Base-by-base conservation (phyloP, 2,329 filamentous ascomycete species). In the Xylariaceae sp. region DNA sequence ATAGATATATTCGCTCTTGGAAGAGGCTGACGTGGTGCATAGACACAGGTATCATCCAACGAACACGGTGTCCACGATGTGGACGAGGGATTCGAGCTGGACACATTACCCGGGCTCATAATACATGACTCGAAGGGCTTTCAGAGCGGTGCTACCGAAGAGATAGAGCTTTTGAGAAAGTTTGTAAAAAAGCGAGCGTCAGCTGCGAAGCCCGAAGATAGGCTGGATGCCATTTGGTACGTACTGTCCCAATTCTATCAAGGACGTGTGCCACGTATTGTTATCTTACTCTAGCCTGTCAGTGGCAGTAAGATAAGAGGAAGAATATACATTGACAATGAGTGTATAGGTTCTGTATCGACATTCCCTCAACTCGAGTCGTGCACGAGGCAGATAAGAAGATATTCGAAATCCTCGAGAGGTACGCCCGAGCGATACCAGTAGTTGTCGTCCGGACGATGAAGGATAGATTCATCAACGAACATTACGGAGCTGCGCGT, bases 51-150 rank as follows among this genome's bases (percentile, higher is more conserved):
- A 34, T 56, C 45, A n/a, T 46, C 41, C 8, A 46, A 47, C 14
- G 44, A 51, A 2, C 47, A 52, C n/a, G 54, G 54, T 9, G 21
- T 48, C 5, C 53, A 57, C 17, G 47, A 57, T 18, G 54, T 57
- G 4, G 48, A 56, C 12, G 47, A 56, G 15, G 54, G 47, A 3
- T 56, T 57, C 9, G 52, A 55, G 34, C 53, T 51, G 21, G 53
- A 55, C 19, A 50, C 44, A 9, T 38, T 50, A 12, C 54, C 52
- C 3, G 54, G 53, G 9, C 43, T 57, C 13, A 53, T 57, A 21
- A 50, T 57, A 24, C 53, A 57, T 15, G 53, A 57, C 30, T 57
- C 54, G 9, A 42, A 52, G 19, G 54, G 54, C 3, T 56, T 55
- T 16, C 50, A 56, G 32, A 50, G 51, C 2, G 53, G 52, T 2